Percentiles rank a stretch among this genome's conserved stretches.
phyloP scores from a whole-genome alignment of 2,329 filamentous ascomycete genomes.

The Aspergillus calidoustus region DNA sequence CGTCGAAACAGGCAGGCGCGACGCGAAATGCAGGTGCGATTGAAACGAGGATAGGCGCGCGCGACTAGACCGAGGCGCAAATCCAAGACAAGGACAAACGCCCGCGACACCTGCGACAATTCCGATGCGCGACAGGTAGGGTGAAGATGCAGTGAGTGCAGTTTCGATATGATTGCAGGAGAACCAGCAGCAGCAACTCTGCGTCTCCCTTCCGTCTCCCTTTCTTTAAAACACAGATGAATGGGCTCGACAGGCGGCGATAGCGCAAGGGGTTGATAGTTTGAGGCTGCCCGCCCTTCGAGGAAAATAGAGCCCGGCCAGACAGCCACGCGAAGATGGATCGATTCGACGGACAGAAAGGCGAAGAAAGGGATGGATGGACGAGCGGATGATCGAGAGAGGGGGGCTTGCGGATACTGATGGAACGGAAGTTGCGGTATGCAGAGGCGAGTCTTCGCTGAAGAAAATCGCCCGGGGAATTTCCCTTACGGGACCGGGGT shows the following conservation, averaged over 20 bases:
- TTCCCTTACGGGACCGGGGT: conserved; percentile 25
- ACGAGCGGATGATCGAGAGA: conserved; percentile 16
- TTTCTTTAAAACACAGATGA: conserved; percentile 29
- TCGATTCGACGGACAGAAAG: conserved; percentile 16
- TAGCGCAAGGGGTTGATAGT: conserved; percentile 29
- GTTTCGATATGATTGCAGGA: conserved; percentile 25
- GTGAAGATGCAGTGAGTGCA: conserved; percentile 17
- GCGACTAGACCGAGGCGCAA: conserved; percentile 25
- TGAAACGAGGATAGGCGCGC: conserved; percentile 21
- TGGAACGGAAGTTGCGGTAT: conserved; percentile 33
- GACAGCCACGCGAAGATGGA: conserved; percentile 30
- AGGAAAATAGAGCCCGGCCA: conserved; percentile 20
- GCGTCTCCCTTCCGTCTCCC: conserved; percentile 31
- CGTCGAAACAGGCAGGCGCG: conserved; percentile 30
- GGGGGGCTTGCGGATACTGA: conserved; percentile 17
- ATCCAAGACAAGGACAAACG: conserved; percentile 21
- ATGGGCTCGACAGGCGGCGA: conserved; percentile 15
- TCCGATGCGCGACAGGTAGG: conserved; percentile 22
- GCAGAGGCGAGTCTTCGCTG: conserved; percentile 26
- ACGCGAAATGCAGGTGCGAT: conserved; percentile 30
- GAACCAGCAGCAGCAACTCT: conserved; percentile 24
- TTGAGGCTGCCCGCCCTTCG: conserved; percentile 12
- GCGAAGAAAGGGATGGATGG: conserved; percentile 27
- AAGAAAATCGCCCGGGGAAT: conserved; percentile 27
- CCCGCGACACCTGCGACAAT: conserved; percentile 14